Evolutionary conservation across 192 early-diverging fungal species (phyloP).

Genomic region (Cladochytrium replicatum): DNA sequence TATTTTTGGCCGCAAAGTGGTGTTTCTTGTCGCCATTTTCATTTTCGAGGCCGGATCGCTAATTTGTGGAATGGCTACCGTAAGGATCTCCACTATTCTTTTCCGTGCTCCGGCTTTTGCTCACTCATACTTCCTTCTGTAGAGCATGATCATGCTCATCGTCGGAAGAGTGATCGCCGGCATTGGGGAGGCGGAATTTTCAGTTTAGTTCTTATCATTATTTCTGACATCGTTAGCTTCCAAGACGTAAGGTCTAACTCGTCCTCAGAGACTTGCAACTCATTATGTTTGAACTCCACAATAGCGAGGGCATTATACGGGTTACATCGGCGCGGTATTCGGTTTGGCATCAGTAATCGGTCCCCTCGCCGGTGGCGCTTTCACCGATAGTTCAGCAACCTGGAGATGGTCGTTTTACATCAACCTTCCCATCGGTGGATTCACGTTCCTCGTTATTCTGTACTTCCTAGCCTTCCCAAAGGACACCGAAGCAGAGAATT

Average conservation of each 20-base stretch:
- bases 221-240: conserved; percentile 66
- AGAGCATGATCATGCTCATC: conserved; percentile 51
- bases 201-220: conserved; percentile 68
- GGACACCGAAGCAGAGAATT: conserved; percentile 27
- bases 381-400: conserved; percentile 44
- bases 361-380: conserved; percentile 71
- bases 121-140: no score
- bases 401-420: conserved; percentile 57
- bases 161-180: conserved; percentile 64
- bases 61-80: conserved; percentile 59
- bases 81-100: no score
- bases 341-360: conserved; percentile 67
- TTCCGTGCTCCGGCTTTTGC: no score
- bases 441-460: conserved; percentile 45
- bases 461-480: conserved; percentile 39
- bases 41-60: conserved; percentile 70
- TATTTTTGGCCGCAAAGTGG: conserved; percentile 74
- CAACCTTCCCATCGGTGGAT: conserved; percentile 66
- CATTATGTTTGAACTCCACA: no score
- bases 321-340: conserved; percentile 63
- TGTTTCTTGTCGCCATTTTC: conserved; percentile 58
- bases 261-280: no score
- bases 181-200: conserved; percentile 68
- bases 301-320: conserved; percentile 80
- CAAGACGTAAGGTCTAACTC: conserved; percentile 34